Conservation (phyloP, 2,329 filamentous ascomycete species). For the Clonostachys rosea region DNA sequence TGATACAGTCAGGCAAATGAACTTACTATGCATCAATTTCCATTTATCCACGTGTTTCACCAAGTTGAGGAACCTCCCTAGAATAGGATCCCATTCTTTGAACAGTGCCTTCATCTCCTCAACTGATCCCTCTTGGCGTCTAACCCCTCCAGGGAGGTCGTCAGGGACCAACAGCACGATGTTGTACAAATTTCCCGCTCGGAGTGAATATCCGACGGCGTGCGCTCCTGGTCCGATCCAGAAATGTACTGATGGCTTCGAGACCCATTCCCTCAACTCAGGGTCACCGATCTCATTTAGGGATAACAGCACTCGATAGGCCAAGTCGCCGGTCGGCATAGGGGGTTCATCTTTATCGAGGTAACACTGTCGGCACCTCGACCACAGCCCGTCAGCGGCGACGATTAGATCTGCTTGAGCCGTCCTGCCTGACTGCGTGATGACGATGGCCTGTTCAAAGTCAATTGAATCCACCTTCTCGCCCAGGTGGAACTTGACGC, state of each 20-base stretch:
- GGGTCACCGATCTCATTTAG: slow-evolving; percentile 45
- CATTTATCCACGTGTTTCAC: slow-evolving; percentile 63
- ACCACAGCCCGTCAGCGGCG: slow-evolving; percentile 62
- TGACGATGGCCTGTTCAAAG: slow-evolving; percentile 36
- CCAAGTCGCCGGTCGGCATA: slow-evolving; percentile 57
- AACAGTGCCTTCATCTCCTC: slow-evolving; percentile 60
- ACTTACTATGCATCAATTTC: slow-evolving; percentile 55
- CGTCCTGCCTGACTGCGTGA: slow-evolving; percentile 19
- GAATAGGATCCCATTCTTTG: slow-evolving; percentile 58
- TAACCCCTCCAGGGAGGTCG: slow-evolving; percentile 48
- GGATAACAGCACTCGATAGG: slow-evolving; percentile 56
- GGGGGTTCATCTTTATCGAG: slow-evolving; percentile 41
- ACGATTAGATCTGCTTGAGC: slow-evolving; percentile 50
- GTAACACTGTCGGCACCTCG: slow-evolving; percentile 44
- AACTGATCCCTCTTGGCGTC: slow-evolving; percentile 44
- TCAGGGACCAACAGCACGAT: slow-evolving; percentile 63
- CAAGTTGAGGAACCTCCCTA: slow-evolving; percentile 32
- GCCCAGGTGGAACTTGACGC: slow-evolving; percentile 11
- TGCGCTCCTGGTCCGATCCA: slow-evolving; percentile 62
- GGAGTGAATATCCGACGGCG: slow-evolving; percentile 58
- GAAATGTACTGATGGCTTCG: slow-evolving; percentile 47
- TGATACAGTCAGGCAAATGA: too few relatives aligned
- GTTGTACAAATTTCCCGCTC: slow-evolving; percentile 56
- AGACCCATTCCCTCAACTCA: slow-evolving; percentile 46
- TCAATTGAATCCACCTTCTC: slow-evolving; percentile 14